Conservation (phyloP, 768 basidiomycete species). For the Pleurotus giganteus region DNA sequence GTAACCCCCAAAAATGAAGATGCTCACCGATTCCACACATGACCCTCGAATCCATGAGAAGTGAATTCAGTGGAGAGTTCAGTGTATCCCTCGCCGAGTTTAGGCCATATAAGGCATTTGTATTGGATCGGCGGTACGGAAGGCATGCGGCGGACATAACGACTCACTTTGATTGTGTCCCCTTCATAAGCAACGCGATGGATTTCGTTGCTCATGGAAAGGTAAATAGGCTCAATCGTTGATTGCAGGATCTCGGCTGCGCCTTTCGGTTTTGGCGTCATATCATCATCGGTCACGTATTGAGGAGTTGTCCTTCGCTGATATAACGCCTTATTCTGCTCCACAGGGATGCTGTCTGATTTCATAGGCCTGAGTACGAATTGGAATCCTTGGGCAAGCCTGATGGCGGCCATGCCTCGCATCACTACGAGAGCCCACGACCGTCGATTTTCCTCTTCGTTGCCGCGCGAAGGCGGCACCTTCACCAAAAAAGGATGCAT, state of each 20-base stretch:
- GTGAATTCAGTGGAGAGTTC: conserved; percentile 72
- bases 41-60: conserved; percentile 77
- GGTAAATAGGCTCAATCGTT: conserved; percentile 73
- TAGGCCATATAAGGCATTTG: conserved; percentile 92
- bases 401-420: conserved; percentile 91
- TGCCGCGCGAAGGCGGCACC: conserved; percentile 47
- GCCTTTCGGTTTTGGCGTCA: conserved; percentile 54
- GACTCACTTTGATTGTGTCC: conserved; percentile 84
- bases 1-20: background rate
- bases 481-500: conserved; percentile 87
- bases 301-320: conserved; percentile 23
- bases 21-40: conserved; percentile 80
- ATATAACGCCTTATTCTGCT: conserved; percentile 39
- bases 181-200: conserved; percentile 90
- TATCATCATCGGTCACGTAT: conserved; percentile 53
- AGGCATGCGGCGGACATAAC: conserved; percentile 77
- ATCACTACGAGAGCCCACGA: conserved; percentile 81
- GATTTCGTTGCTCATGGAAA: conserved; percentile 95
- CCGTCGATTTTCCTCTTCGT: conserved; percentile 55
- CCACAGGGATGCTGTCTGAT: conserved; percentile 33
- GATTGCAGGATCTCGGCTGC: conserved; percentile 63
- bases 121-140: conserved; percentile 68
- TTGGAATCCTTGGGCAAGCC: conserved; percentile 93
- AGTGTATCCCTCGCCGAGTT: conserved; percentile 83
- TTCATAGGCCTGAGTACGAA: conserved; percentile 63